phyloP scores from a whole-genome alignment of 352 stramenopile genomes.

The Globisporangium paroecandrum region DNA sequence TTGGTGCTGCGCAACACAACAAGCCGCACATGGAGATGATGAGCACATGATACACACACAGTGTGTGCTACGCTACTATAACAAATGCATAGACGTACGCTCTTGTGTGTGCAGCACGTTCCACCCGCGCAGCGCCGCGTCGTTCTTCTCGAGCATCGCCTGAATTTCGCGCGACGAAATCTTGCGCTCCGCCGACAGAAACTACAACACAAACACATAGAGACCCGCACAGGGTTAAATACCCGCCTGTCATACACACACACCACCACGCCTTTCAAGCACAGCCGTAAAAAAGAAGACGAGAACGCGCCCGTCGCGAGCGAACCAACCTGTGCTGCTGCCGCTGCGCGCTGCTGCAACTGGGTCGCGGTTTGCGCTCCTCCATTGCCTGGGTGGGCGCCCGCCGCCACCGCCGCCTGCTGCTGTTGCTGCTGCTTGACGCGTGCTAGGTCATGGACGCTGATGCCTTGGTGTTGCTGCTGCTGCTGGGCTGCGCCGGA shows the following conservation, averaged over 20 bases:
- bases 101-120: conserved; percentile 69
- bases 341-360: conserved; percentile 61
- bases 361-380: conserved; percentile 2
- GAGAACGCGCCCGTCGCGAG: neutral
- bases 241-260: neutral
- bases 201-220: conserved; percentile 11
- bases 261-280: too few species aligned
- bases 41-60: neutral
- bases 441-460: neutral
- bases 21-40: neutral
- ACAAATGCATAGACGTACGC: conserved; percentile 35
- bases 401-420: neutral
- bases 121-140: conserved; percentile 69
- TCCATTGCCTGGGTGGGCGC: neutral
- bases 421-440: conserved; percentile 6
- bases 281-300: neutral
- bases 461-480: neutral
- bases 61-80: neutral
- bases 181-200: conserved; percentile 46
- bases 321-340: conserved; percentile 34
- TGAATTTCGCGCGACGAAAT: conserved; percentile 67
- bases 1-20: conserved; percentile 32
- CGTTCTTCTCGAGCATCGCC: conserved; percentile 85
- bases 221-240: neutral
- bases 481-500: conserved; percentile 6